Percentiles rank a stretch among this genome's conserved stretches.
These are phyloP conservation scores for Rhodotorula sp. DNA, from an alignment of 1,284 basidiomycete genomes.

Conservation along the genomic window DNA sequence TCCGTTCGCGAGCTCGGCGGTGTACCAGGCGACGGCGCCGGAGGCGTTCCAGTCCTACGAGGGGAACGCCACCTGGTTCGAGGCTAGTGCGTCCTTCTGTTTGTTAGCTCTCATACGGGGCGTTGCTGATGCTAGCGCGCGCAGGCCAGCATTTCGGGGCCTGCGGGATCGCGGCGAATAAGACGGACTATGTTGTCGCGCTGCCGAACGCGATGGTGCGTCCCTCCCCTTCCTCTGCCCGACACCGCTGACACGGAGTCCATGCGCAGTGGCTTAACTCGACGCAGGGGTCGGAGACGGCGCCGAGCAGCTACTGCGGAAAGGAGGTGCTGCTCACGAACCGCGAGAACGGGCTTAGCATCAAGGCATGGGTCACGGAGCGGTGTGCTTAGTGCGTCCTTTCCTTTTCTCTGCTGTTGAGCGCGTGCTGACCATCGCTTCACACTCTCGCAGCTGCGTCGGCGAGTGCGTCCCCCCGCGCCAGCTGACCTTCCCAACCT, in stretches of 20 bases:
- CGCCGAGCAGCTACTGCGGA: conserved; percentile 10
- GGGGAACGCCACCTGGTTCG: conserved; percentile 18
- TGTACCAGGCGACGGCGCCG: conserved; percentile 15
- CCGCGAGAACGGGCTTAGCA: conserved; percentile 2
- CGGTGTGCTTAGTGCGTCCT: conserved; percentile 15
- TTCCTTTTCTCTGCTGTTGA: neutral
- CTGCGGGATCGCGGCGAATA: conserved; percentile 17
- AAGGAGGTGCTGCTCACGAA: conserved; percentile 26
- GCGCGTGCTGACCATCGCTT: neutral
- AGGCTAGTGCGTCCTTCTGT: neutral
- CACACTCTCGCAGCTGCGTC: neutral
- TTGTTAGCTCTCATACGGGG: too few relatives aligned
- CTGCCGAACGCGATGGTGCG: conserved; percentile 14
- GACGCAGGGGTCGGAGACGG: neutral
- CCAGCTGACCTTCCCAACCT: too few relatives aligned
- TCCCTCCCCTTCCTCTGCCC: neutral
- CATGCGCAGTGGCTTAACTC: conserved; percentile 22
- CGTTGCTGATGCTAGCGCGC: neutral
- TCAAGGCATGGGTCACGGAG: conserved; percentile 27
- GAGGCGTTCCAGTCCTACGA: conserved; percentile 16
- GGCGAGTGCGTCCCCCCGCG: neutral
- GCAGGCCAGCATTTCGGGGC: conserved; percentile 16
- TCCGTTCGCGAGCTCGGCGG: conserved; percentile 1
- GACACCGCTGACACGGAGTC: neutral
- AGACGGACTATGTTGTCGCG: conserved; percentile 25